Evolutionary conservation across 805 yeast species (phyloP).

Genomic region (Teunomyces cretensis): DNA sequence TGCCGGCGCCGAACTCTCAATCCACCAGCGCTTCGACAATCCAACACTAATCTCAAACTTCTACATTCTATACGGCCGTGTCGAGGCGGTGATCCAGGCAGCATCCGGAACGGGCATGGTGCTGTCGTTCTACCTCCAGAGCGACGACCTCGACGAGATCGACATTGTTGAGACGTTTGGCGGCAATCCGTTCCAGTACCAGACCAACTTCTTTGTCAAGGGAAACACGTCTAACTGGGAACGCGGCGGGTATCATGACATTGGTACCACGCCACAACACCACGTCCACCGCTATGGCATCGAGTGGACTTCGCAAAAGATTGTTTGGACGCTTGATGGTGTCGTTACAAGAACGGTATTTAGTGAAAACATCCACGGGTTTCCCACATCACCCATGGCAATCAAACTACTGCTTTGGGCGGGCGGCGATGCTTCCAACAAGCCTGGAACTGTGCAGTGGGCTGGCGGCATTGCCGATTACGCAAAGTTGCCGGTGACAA

Average conservation of each 20-base stretch:
- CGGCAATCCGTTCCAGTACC: conserved; percentile 28
- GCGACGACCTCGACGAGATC: conserved; percentile 44
- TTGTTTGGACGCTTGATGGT: conserved; percentile 27
- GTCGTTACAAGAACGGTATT: conserved; percentile 18
- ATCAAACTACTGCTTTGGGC: conserved; percentile 33
- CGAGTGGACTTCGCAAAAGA: conserved; percentile 38
- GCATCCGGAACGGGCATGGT: conserved; percentile 33
- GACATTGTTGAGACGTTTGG: conserved; percentile 43
- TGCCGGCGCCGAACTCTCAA: too few relatives aligned
- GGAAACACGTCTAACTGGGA: conserved; percentile 37
- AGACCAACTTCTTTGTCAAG: conserved; percentile 40
- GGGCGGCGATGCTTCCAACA: too few relatives aligned
- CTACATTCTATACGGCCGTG: too few relatives aligned
- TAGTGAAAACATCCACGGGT: conserved; percentile 23
- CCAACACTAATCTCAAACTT: too few relatives aligned
- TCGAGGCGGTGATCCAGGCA: too few relatives aligned
- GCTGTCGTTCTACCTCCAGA: conserved; percentile 41
- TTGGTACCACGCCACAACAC: conserved; percentile 22
- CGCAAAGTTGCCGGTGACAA: conserved; percentile 28
- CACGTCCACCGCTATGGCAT: conserved; percentile 30
- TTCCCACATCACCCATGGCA: conserved; percentile 17
- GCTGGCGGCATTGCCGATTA: conserved; percentile 40
- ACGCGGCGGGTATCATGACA: conserved; percentile 33
- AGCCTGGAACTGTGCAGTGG: conserved; percentile 39
- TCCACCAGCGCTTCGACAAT: too few relatives aligned